These are phyloP conservation scores for Hyaloscypha hepaticicola DNA, from an alignment of 495 filamentous ascomycete species.

Conservation along the genomic window DNA sequence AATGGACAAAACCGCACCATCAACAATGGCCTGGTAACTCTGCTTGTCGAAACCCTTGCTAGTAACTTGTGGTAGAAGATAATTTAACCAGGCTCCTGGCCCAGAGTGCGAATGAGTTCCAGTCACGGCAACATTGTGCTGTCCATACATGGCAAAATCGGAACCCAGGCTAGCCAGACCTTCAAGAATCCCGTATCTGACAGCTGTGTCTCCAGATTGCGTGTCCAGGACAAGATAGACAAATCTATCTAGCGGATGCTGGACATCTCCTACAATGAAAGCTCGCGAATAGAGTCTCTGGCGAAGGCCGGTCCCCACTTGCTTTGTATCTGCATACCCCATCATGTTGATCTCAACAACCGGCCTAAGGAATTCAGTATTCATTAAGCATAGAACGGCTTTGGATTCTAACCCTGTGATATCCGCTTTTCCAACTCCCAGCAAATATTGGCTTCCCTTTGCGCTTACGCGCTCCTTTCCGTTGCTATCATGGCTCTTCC, in stretches of 20 bases:
- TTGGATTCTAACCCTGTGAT: conserved; percentile 70
- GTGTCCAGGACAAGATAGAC: conserved; percentile 89
- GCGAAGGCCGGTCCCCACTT: conserved; percentile 82
- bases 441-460: conserved; percentile 57
- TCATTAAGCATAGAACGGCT: neutral
- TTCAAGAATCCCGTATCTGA: conserved; percentile 80
- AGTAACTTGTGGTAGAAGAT: conserved; percentile 91
- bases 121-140: conserved; percentile 85
- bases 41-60: conserved; percentile 86
- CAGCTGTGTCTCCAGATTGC: conserved; percentile 85
- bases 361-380: conserved; percentile 49
- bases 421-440: conserved; percentile 94
- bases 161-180: conserved; percentile 64
- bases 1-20: conserved; percentile 81
- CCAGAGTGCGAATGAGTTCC: conserved; percentile 95
- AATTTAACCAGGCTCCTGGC: conserved; percentile 93
- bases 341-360: conserved; percentile 91
- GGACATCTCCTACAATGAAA: conserved; percentile 78
- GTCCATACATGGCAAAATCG: conserved; percentile 71
- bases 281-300: conserved; percentile 88
- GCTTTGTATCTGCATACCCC: conserved; percentile 87
- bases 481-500: conserved; percentile 14
- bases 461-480: neutral
- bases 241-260: conserved; percentile 68
- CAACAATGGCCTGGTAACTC: conserved; percentile 86